phyloP scores from a whole-genome alignment of 768 basidiomycete species.

The Suillus ampliporus region DNA sequence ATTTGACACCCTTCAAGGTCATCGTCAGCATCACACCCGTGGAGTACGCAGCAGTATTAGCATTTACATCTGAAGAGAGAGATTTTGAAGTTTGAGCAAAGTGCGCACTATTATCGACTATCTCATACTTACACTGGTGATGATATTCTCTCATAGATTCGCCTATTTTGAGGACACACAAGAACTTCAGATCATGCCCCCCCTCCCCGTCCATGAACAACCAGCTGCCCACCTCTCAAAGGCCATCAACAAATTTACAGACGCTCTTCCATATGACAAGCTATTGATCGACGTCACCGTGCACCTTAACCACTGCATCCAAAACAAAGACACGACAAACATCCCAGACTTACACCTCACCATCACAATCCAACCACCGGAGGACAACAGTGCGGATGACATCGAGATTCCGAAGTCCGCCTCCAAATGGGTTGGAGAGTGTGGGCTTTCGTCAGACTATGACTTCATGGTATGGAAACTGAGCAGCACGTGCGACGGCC shows the following conservation, averaged over 20 bases:
- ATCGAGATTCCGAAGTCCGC: neutral
- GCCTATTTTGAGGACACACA: too few relatives aligned
- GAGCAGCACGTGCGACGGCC: neutral
- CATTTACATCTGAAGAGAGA: neutral
- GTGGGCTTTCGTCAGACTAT: neutral
- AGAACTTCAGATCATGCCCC: too few relatives aligned
- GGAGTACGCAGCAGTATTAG: neutral
- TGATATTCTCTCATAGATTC: too few relatives aligned
- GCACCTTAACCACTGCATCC: neutral
- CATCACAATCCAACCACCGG: neutral
- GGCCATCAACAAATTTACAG: neutral
- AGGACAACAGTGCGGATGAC: neutral
- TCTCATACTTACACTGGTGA: neutral
- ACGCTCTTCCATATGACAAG: neutral
- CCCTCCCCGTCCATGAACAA: too few relatives aligned
- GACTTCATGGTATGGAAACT: neutral
- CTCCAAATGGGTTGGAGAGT: neutral
- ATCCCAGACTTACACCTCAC: neutral
- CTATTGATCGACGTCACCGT: neutral
- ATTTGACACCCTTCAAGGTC: neutral
- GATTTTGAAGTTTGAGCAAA: neutral
- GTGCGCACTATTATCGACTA: neutral
- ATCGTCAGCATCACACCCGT: neutral
- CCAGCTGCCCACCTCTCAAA: neutral
- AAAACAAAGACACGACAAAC: neutral